phyloP scores from a whole-genome alignment of 257 asterid species.

The Solanum sejunctum region DNA sequence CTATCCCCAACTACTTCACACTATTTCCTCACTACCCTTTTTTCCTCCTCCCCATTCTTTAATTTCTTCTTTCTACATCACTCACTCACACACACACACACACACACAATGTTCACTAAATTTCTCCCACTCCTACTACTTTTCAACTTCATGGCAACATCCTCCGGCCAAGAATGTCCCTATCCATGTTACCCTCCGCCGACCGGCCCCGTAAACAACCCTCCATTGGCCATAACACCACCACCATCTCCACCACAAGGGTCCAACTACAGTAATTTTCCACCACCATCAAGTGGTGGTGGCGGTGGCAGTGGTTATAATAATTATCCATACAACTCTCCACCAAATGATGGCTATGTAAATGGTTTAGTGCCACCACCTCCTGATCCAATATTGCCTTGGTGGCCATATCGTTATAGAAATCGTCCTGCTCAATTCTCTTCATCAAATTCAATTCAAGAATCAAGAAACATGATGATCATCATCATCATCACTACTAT shows the following conservation, averaged over 20 bases:
- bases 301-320: neutral
- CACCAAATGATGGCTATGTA: conserved; percentile 18
- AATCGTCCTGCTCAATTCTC: conserved; percentile 56
- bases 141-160: conserved; percentile 21
- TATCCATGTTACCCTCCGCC: conserved; percentile 94
- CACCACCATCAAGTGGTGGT: conserved; percentile 14
- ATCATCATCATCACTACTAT: neutral
- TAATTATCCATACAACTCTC: conserved; percentile 15
- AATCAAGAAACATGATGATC: neutral
- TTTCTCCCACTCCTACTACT: conserved; percentile 17
- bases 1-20: neutral
- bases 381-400: conserved; percentile 60
- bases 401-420: conserved; percentile 69
- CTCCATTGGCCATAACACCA: conserved; percentile 30
- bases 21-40: neutral
- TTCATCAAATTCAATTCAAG: conserved; percentile 13
- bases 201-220: conserved; percentile 47
- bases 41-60: neutral
- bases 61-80: neutral
- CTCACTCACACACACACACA: neutral
- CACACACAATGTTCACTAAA: neutral
- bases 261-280: neutral
- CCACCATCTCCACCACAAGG: conserved; percentile 31
- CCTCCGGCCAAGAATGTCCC: conserved; percentile 61
- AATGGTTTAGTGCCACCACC: conserved; percentile 43